Base-by-base conservation (phyloP, 1,284 basidiomycete species). In the Malassezia vespertilionis region DNA sequence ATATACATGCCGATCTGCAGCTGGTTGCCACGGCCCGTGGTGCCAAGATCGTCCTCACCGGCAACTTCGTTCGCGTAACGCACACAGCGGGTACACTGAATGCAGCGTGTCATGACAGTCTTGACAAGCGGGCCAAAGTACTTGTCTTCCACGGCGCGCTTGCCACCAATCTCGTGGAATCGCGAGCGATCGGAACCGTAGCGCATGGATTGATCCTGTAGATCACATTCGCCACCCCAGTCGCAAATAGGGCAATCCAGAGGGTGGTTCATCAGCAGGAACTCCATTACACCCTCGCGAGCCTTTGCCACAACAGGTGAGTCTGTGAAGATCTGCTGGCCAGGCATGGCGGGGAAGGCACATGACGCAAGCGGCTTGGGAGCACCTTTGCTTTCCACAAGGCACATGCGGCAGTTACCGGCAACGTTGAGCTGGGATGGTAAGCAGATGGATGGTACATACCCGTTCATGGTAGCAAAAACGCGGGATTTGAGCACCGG, bases 141-240 rank as follows among this genome's bases (percentile, higher is more conserved):
- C 77, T 97, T 99, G 79, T 99, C 86, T 75, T 96, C 91, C 15
- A 93, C 86, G 1, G 93, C 91, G 53, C 91, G 86, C 76, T 97
- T 97, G 62, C 91, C 93, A 2, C 85, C 81, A 53, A 93, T 86
- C 76, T 99, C 91, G 76, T 96, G 90, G 80, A 95, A 96, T 39
- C 93, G 82, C 5, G 86, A 83, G 54, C 93, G 84, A 76, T 99
- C 91, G 10, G 89, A 85, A 37, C 91, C 91, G 71, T 97, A 99
- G 46, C 91, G 84, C 90, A 97, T 96, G 21, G 90, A 91, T 75
- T 99, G 93, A 75, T 99, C 91, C 77, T 99, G 91, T 18, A 99
- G 78, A 72, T 99, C 93, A 72, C 93, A 99, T 79, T 97, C 91
- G 41, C 73, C 73, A 46, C 73, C 73, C 65, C 73, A 69, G 72